These are phyloP conservation scores for Rubia peregrina DNA, from an alignment of 305 asterid species.

Conservation along the genomic window DNA sequence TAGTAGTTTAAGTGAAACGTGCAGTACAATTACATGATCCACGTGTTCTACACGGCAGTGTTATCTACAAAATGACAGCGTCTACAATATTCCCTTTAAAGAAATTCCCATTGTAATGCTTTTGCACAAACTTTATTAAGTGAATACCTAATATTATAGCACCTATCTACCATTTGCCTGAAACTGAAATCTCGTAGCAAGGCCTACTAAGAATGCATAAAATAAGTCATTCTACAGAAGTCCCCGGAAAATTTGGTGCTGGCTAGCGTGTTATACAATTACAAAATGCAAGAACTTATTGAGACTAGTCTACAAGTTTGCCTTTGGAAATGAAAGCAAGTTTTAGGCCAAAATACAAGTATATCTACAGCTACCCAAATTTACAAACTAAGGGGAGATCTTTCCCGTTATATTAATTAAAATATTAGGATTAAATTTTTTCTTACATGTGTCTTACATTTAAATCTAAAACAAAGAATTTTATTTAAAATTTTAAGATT, in stretches of 20 bases:
- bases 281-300: background rate
- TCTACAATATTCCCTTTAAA: background rate
- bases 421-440: no score
- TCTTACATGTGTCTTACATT: no score
- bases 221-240: background rate
- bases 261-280: background rate
- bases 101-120: background rate
- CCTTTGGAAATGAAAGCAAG: background rate
- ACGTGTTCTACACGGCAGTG: background rate
- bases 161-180: background rate
- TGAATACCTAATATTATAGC: background rate
- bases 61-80: background rate
- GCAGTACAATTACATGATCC: background rate
- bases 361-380: background rate
- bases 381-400: background rate
- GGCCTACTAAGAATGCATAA: background rate
- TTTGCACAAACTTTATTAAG: background rate
- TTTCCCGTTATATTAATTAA: background rate
- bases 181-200: background rate
- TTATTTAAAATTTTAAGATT: no score
- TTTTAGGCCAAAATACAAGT: background rate
- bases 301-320: background rate
- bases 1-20: background rate
- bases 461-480: no score
- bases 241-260: background rate